Conservation (phyloP, 371 early-diverging fungal genomes). For the Mortierella sp. region DNA sequence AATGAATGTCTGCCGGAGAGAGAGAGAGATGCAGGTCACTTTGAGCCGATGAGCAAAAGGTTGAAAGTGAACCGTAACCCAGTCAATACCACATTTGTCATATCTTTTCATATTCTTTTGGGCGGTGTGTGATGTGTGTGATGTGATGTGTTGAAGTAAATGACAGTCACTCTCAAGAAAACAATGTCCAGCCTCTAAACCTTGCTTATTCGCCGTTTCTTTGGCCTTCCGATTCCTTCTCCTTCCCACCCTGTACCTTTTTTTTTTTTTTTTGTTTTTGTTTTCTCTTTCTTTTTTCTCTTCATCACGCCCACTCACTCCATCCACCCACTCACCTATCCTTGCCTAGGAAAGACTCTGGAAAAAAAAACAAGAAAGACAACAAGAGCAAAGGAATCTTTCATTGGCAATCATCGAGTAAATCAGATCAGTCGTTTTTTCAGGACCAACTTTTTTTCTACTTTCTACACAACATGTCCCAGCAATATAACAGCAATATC, state of each 20-base stretch:
- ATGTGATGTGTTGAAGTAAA: slow-evolving; percentile 1
- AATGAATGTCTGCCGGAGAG: background rate
- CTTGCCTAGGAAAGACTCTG: background rate
- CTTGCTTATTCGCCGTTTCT: slow-evolving; percentile 8
- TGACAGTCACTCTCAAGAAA: background rate
- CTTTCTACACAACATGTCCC: slow-evolving; percentile 30
- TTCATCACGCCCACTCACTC: background rate
- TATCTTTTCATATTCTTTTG: too few species aligned
- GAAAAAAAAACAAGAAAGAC: slow-evolving; percentile 3
- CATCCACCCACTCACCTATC: background rate
- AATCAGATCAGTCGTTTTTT: slow-evolving; percentile 6
- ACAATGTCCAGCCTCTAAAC: background rate
- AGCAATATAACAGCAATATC: slow-evolving; percentile 39
- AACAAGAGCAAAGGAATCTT: background rate
- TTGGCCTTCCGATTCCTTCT: slow-evolving; percentile 5
- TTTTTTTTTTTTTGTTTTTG: slow-evolving; percentile 4
- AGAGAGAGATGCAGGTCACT: background rate
- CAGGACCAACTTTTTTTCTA: background rate
- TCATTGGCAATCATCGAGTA: background rate
- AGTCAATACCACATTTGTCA: too few species aligned
- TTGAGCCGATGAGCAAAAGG: too few species aligned
- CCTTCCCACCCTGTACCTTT: background rate
- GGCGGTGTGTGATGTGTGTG: background rate
- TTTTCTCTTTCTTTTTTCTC: slow-evolving; percentile 1
- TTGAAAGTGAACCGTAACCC: too few species aligned